Evolutionary conservation across 2,329 filamentous ascomycete genomes (phyloP).

Genomic region (Diaporthe nobilis): DNA sequence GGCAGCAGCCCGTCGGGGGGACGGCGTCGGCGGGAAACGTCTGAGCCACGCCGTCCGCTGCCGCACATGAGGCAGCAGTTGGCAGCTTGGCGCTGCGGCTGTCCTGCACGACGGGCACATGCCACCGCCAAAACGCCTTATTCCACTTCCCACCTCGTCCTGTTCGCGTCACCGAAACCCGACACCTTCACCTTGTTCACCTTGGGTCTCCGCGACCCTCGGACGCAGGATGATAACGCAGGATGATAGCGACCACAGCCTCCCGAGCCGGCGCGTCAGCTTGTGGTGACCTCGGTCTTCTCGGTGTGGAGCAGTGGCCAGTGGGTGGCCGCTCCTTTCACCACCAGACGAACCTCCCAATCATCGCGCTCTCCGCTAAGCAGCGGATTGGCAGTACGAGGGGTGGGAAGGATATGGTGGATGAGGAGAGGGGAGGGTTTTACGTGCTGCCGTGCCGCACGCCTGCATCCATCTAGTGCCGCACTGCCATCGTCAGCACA

Average conservation of each 20-base stretch:
- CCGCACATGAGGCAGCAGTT: not conserved
- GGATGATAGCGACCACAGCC: not conserved
- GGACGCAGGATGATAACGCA: not conserved
- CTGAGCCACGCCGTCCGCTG: constrained; percentile 26
- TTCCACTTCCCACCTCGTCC: constrained; percentile 5
- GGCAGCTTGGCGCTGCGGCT: constrained; percentile 14
- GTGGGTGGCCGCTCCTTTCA: not conserved
- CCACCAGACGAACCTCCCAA: not conserved
- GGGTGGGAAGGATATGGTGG: not conserved
- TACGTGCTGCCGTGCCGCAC: constrained; percentile 5
- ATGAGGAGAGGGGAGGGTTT: not conserved
- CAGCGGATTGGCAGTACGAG: not conserved
- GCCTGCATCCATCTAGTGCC: constrained; percentile 11
- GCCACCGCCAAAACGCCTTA: not conserved
- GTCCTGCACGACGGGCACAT: not conserved
- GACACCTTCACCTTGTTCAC: constrained; percentile 3
- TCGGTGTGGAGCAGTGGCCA: not conserved
- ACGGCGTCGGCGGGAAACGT: not conserved
- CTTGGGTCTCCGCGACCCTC: not conserved
- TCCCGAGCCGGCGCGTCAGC: not conserved
- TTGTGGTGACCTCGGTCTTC: not conserved
- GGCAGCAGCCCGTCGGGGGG: not conserved
- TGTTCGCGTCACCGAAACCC: not conserved
- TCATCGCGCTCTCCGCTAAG: not conserved
- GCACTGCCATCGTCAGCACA: constrained; percentile 30